Evolutionary conservation across 805 yeast genomes (phyloP), one percentile per base, ranked within the genome.

Genomic region (Yarrowia porcina): DNA sequence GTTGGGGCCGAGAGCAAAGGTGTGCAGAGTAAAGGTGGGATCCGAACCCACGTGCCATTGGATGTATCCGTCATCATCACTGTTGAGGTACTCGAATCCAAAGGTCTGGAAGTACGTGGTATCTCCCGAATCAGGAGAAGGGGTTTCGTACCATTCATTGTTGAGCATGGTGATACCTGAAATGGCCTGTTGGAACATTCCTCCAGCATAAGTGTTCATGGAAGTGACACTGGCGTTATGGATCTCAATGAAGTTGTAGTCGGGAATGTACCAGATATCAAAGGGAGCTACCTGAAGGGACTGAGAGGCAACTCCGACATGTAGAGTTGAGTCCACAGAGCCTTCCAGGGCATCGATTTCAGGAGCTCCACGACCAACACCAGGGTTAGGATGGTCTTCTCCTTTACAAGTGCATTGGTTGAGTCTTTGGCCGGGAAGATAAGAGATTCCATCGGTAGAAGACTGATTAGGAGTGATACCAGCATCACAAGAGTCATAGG

Each of bases 391-490:
- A 73, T 92, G 97, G 61, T 87, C 90, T 68, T 84, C 89, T 25
- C 87, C 90, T 21, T 79, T 76, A 77, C 97, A 92, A 0, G 93
- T 86, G 76, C 98, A 92, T 13, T 80, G 73, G 72, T 80, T 84
- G 66, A 92, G 78, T 67, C 82, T 82, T 75, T 92, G 97, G 28
- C 97, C 97, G 0, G 94, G 90, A 60, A 92, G 77, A 70, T 83
- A 90, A 1, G 92, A 87, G 41, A 92, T 83, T 64, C 98, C 98
- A 73, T 92, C 97, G 1, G 88, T 80, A 0, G 96, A 84, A 6
- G 96, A 87, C 76, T 92, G 97, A 73, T 92, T 92, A n/a, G 97
- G 89, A 5, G 97, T 91, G 67, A 91, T 92, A 68, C 98, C 98
- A 1, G 92, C 91, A 76, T 92, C 97, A 75, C 97, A 92, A 2